phyloP scores from a whole-genome alignment of 345 rosid species.

The Populus alba region DNA sequence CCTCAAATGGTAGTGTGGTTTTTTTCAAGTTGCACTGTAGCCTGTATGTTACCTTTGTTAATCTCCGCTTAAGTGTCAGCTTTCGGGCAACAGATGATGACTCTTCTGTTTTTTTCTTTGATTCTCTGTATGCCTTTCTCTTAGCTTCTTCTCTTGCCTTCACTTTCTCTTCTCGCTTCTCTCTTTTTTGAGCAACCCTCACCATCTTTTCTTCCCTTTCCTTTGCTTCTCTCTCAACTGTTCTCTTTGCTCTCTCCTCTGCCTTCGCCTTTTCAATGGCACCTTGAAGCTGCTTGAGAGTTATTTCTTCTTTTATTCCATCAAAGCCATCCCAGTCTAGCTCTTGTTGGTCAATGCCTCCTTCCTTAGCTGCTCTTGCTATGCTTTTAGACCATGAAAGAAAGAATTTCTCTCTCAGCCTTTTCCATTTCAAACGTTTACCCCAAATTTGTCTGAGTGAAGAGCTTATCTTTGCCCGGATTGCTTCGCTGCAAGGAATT shows the following conservation, averaged over 20 bases:
- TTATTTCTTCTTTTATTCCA: slow-evolving; percentile 45
- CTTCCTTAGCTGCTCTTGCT: slow-evolving; percentile 69
- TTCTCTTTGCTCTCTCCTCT: slow-evolving; percentile 44
- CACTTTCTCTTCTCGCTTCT: slow-evolving; percentile 43
- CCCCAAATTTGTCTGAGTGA: slow-evolving; percentile 55
- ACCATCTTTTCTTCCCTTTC: slow-evolving; percentile 52
- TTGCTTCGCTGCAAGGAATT: slow-evolving; percentile 55
- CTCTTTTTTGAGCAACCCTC: slow-evolving; percentile 53
- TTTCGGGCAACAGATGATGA: slow-evolving; percentile 16
- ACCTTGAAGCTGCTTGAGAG: slow-evolving; percentile 39
- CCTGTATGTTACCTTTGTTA: slow-evolving; percentile 49
- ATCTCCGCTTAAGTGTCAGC: slow-evolving; percentile 48
- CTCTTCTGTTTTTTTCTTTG: slow-evolving; percentile 27
- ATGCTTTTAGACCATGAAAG: slow-evolving; percentile 50
- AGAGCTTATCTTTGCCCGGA: slow-evolving; percentile 63
- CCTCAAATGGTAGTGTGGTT: background rate
- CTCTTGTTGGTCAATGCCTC: slow-evolving; percentile 53
- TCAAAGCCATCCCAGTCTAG: slow-evolving; percentile 77
- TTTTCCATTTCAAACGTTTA: slow-evolving; percentile 51
- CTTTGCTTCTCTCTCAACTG: slow-evolving; percentile 43
- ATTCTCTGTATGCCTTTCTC: slow-evolving; percentile 26
- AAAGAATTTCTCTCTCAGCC: slow-evolving; percentile 43
- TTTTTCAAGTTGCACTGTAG: background rate
- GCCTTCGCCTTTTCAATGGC: slow-evolving; percentile 45
- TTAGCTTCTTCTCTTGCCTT: slow-evolving; percentile 36